phyloP scores from a whole-genome alignment of 106 monocot species.

The Dendrobium chrysotoxum region DNA sequence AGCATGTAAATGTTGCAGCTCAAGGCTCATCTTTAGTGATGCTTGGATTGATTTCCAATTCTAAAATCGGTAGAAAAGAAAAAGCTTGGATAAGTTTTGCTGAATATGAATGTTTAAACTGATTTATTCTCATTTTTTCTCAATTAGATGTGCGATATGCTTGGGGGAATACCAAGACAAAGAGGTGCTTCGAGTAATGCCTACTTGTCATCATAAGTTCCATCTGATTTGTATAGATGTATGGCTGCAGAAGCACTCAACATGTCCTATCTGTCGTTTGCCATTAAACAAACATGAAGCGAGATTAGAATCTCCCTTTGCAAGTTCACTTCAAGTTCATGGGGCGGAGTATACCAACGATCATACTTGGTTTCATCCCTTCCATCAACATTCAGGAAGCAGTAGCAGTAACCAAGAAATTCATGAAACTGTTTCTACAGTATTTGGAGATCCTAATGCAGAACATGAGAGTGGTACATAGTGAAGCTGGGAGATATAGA shows the following conservation, averaged over 20 bases:
- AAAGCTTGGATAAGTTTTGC: background rate
- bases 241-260: conserved; percentile 57
- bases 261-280: conserved; percentile 52
- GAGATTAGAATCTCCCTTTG: background rate
- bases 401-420: background rate
- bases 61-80: background rate
- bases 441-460: background rate
- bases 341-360: background rate
- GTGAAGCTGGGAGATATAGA: background rate
- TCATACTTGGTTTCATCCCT: background rate
- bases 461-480: conserved; percentile 7
- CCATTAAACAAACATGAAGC: conserved; percentile 21
- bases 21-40: background rate
- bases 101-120: background rate
- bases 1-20: background rate
- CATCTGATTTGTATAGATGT: conserved; percentile 53
- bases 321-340: background rate
- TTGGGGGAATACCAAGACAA: conserved; percentile 64
- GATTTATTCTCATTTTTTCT: background rate
- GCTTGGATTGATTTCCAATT: background rate
- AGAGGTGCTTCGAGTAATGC: conserved; percentile 54
- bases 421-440: background rate
- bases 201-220: conserved; percentile 36
- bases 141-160: conserved; percentile 61
- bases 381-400: conserved; percentile 2